phyloP scores from a whole-genome alignment of 2,329 filamentous ascomycete genomes.

The Pseudopithomyces chartarum region DNA sequence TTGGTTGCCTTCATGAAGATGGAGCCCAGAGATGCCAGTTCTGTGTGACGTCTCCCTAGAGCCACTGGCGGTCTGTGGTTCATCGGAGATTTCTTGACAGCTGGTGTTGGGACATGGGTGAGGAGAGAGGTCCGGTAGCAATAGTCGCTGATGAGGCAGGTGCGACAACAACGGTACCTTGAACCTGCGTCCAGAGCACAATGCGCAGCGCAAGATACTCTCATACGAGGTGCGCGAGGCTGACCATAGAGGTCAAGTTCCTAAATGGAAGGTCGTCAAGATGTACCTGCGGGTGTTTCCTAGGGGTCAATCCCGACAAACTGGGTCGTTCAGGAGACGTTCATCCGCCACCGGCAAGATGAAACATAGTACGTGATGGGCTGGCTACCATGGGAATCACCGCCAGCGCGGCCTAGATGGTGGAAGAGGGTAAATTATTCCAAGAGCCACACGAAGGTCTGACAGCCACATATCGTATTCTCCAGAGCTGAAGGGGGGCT shows the following conservation, averaged over 20 bases:
- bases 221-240: neutral
- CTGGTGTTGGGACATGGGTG: neutral
- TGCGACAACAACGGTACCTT: conserved; percentile 1
- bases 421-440: neutral
- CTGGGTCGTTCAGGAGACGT: conserved; percentile 3
- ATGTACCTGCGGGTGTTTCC: neutral
- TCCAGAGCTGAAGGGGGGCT: neutral
- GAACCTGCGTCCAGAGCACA: neutral
- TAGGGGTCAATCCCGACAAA: neutral
- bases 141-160: conserved; percentile 1
- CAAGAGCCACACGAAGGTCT: neutral
- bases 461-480: neutral
- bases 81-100: conserved; percentile 1
- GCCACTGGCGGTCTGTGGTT: neutral
- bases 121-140: neutral
- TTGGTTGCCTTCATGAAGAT: neutral
- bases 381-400: conserved; percentile 2
- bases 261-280: neutral
- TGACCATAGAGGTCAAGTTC: neutral
- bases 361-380: too few relatives aligned
- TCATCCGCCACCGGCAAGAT: conserved; percentile 5
- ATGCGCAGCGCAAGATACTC: neutral
- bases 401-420: neutral
- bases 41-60: neutral
- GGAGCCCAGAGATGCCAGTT: neutral